A percentile compares a stretch with the other conserved stretches of the same genome.
These are phyloP conservation scores for Iberis pinnata DNA, from an alignment of 345 rosid species.

Conservation along the genomic window DNA sequence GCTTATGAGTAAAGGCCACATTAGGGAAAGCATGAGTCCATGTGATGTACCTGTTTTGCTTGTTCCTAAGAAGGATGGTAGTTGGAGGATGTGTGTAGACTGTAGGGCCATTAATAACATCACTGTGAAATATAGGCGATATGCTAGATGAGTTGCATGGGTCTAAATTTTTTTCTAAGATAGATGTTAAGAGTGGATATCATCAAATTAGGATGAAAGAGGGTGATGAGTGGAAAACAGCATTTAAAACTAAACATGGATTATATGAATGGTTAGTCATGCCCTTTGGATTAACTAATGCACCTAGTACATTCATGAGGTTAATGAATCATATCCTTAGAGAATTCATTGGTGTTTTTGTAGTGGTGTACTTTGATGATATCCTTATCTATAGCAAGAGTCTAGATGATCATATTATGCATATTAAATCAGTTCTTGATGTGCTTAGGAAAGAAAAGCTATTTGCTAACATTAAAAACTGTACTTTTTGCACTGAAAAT, in stretches of 20 bases:
- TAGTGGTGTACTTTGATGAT: neutral
- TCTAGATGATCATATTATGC: neutral
- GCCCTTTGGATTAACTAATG: neutral
- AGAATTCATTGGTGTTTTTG: neutral
- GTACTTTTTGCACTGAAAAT: neutral
- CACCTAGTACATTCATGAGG: neutral
- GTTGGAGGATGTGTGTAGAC: neutral
- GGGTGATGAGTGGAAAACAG: neutral
- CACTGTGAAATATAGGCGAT: neutral
- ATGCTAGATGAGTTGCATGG: neutral
- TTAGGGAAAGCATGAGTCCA: neutral
- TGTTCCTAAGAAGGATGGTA: neutral
- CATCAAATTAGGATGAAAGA: neutral
- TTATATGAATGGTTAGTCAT: neutral
- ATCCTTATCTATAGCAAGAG: neutral
- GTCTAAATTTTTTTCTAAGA: neutral
- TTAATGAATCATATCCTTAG: neutral
- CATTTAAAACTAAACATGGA: neutral
- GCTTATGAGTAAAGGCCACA: neutral
- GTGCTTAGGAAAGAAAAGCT: neutral
- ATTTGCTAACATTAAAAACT: neutral
- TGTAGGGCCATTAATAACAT: neutral
- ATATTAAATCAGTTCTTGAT: neutral
- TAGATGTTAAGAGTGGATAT: neutral
- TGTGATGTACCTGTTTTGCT: neutral